Evolutionary conservation across 31 red algal species (phyloP).

Genomic region (Porphyra umbilicalis): DNA sequence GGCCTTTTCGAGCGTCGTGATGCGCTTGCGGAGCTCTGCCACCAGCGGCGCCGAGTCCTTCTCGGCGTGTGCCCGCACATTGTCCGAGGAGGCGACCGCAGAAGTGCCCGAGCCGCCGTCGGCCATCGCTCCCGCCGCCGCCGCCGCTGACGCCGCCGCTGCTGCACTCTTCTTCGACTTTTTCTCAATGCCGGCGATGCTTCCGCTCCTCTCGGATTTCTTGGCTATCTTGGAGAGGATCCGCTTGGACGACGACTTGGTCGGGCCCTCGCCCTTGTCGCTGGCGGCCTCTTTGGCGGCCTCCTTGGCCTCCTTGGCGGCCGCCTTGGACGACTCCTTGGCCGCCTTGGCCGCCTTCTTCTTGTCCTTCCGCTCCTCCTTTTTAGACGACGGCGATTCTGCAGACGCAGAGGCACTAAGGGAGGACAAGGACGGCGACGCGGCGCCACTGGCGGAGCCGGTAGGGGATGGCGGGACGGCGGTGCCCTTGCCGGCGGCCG

Average conservation of each 20-base stretch:
- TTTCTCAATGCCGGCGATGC: not conserved
- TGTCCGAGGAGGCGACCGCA: not conserved
- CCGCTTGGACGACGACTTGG: not conserved
- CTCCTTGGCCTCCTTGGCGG: not conserved
- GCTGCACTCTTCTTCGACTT: not conserved
- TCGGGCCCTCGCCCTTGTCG: not conserved
- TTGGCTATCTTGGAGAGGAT: not conserved
- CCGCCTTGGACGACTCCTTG: not conserved
- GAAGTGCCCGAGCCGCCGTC: not conserved
- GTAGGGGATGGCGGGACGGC: not conserved
- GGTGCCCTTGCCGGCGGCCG: not conserved
- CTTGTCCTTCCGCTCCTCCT: not conserved
- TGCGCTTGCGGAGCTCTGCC: not conserved
- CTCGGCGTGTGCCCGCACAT: not conserved
- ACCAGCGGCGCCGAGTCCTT: not conserved
- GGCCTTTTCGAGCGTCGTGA: not conserved
- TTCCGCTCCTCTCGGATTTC: not conserved
- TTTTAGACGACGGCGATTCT: not conserved
- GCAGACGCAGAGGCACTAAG: not conserved
- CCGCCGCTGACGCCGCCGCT: not conserved
- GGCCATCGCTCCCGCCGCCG: too few species aligned
- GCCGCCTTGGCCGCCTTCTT: not conserved
- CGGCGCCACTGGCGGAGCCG: not conserved
- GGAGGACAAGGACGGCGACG: not conserved
- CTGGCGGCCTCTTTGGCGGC: not conserved